These are phyloP conservation scores for Cercospora citrullina DNA, from an alignment of 2,329 filamentous ascomycete species.

Conservation along the genomic window DNA sequence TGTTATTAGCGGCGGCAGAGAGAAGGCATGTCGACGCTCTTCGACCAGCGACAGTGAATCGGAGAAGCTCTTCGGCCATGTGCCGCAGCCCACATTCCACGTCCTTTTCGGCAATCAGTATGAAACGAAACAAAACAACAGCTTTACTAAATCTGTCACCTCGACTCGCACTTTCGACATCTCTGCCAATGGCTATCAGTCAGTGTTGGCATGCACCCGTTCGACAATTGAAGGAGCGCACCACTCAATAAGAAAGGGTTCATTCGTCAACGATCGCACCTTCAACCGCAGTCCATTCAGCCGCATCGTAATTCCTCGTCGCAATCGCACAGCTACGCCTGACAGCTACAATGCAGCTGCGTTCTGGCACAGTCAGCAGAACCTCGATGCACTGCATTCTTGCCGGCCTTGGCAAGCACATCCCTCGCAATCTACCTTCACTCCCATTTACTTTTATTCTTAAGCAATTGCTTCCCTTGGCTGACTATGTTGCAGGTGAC, in stretches of 20 bases:
- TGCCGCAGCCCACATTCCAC: conserved; percentile 22
- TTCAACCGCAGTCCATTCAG: conserved; percentile 15
- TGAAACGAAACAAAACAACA: conserved; percentile 34
- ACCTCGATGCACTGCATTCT: conserved; percentile 1
- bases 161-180: conserved; percentile 28
- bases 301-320: conserved; percentile 7
- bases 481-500: neutral
- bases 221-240: conserved; percentile 10
- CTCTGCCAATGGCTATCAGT: conserved; percentile 11
- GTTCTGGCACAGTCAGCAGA: conserved; percentile 8
- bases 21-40: conserved; percentile 24
- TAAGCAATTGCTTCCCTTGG: neutral
- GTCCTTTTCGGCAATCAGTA: conserved; percentile 32
- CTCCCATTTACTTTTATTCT: neutral
- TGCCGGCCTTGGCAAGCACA: conserved; percentile 16
- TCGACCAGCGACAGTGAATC: conserved; percentile 24
- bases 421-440: neutral
- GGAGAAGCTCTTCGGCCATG: conserved; percentile 26
- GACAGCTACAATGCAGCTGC: neutral
- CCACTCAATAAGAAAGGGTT: conserved; percentile 11
- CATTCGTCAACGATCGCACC: conserved; percentile 15
- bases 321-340: neutral
- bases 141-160: conserved; percentile 27
- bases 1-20: conserved; percentile 36
- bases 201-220: conserved; percentile 9